Evolutionary conservation across 164 flowering plant genomes (phyloP).

Genomic region (Piper betle): DNA sequence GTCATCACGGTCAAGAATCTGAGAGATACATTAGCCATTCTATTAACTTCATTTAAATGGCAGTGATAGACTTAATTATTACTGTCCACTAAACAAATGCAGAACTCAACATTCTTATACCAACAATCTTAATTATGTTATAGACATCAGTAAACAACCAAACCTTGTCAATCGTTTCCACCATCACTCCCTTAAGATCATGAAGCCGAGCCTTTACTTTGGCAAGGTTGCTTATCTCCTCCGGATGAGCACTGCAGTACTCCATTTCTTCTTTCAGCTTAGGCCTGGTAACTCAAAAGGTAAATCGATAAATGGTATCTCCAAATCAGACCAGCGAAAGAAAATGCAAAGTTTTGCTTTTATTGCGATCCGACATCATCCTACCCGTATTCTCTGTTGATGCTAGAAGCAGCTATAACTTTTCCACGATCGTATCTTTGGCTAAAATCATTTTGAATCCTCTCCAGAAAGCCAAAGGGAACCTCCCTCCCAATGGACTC

Average conservation of each 20-base stretch:
- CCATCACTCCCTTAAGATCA: conserved; percentile 90
- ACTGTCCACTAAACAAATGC: background rate
- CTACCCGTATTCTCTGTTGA: conserved; percentile 44
- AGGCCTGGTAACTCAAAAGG: conserved; percentile 24
- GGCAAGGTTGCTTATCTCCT: conserved; percentile 75
- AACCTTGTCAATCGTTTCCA: conserved; percentile 94
- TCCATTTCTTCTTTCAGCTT: conserved; percentile 89
- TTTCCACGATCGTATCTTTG: conserved; percentile 46
- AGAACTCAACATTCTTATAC: background rate
- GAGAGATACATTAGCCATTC: conserved; percentile 1
- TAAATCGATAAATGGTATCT: too few species aligned
- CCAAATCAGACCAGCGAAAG: too few species aligned
- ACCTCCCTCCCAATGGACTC: conserved; percentile 19
- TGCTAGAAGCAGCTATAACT: conserved; percentile 37
- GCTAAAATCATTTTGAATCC: conserved; percentile 37
- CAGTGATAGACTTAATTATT: too few species aligned
- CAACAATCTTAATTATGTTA: background rate
- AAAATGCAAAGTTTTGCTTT: background rate
- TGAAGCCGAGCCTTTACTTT: conserved; percentile 91
- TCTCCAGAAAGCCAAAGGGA: conserved; percentile 19
- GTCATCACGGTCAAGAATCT: conserved; percentile 46
- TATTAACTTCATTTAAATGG: background rate
- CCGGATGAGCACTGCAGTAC: conserved; percentile 78
- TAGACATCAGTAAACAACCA: background rate
- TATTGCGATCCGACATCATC: background rate